Evolutionary conservation across 805 yeast species (phyloP), one percentile per base, ranked within the genome.

Genomic region (Kazachstania taianensis): DNA sequence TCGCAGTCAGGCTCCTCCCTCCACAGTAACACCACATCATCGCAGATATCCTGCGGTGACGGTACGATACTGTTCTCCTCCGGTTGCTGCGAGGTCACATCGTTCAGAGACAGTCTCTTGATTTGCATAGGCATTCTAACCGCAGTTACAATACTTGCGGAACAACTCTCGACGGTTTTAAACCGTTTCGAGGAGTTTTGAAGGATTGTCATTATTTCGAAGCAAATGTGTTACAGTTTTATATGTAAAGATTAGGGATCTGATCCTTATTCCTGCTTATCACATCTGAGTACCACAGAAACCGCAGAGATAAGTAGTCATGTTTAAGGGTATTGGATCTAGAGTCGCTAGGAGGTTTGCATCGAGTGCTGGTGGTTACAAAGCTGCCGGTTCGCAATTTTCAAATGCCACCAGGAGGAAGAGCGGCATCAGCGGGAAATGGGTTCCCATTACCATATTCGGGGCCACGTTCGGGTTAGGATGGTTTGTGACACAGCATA

Each of bases 11-110:
- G 77, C 45, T 80, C 84, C 35, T 67, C 66, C 43, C 73, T 75
- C 89, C 92, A 81, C 7, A 79, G 54, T 5, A 65, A 61, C 28
- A 78, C 69, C n/a, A 80, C 74, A 24, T 68, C 70, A 36, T 72
- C 75, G 22, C 77, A 72, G 8, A 78, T 62, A 52, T 75, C 74
- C 29, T 79, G 61, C 33, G 70, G 74, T 36, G 68, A 69, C 3
- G 85, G 85, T n/a, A 61, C 60, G 4, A 61, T 33, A 20, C 42
- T 43, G 8, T 36, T 32, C 24, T 42, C 33, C 19, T 35, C 38
- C 13, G 40, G 44, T 4, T 28, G 25, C 6, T 24, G 23, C 2
- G 37, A 33, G 5, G 30, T 29, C 5, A 41, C 18, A 31, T 55
- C 59, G 30, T 55, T 54, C n/a, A 56, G 41, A 8, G 51, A 33